phyloP scores from a whole-genome alignment of 345 rosid species.

The Corchorus olitorius region DNA sequence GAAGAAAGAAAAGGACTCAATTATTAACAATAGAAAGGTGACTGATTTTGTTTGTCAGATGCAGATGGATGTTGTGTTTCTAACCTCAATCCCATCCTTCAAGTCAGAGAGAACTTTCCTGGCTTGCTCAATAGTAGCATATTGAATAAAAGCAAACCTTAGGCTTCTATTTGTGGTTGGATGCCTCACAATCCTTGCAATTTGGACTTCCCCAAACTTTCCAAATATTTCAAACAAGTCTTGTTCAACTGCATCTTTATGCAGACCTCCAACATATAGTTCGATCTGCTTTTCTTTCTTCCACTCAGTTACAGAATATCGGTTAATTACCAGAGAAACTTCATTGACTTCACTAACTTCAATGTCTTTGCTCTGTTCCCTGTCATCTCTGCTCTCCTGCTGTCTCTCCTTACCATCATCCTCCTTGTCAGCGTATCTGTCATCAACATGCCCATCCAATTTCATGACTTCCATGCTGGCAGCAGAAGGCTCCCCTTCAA shows the following conservation, averaged over 20 bases:
- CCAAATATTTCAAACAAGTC: slow-evolving; percentile 25
- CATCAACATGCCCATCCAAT: background rate
- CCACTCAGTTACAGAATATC: background rate
- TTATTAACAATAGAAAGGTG: slow-evolving; percentile 1
- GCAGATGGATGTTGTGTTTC: background rate
- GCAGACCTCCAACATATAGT: slow-evolving; percentile 25
- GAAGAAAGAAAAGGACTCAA: background rate
- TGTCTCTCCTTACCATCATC: background rate
- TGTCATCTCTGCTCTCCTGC: background rate
- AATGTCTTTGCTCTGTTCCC: slow-evolving; percentile 14
- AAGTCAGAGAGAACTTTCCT: slow-evolving; percentile 17
- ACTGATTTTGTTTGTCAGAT: background rate
- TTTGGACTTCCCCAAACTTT: slow-evolving; percentile 21
- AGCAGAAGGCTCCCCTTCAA: slow-evolving; percentile 15
- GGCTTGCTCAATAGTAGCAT: slow-evolving; percentile 25
- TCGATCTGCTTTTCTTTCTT: slow-evolving; percentile 10
- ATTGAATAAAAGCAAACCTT: slow-evolving; percentile 25
- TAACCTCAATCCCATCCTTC: slow-evolving; percentile 29
- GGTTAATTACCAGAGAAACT: background rate
- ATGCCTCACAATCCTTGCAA: slow-evolving; percentile 19
- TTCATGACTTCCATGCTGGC: slow-evolving; percentile 10
- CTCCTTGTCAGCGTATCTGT: background rate
- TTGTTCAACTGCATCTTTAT: slow-evolving; percentile 15
- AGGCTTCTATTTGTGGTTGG: slow-evolving; percentile 1
- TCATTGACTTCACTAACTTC: slow-evolving; percentile 11